A percentile compares a stretch with the other conserved stretches of the same genome.
Conservation (phyloP, 768 basidiomycete species). For the Chalciporus piperatus region DNA sequence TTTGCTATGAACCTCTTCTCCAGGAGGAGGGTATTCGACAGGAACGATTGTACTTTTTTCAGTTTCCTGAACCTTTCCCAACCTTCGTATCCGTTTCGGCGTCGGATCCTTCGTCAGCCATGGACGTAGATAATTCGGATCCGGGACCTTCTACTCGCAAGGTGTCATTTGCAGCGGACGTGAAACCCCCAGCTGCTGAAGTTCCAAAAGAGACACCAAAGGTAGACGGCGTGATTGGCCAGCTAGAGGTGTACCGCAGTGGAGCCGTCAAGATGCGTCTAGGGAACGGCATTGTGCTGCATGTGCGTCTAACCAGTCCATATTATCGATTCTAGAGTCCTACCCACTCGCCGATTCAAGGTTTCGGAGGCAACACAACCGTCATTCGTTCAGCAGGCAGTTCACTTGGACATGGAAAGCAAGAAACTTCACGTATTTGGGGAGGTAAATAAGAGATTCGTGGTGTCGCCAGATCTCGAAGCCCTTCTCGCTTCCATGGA, state of each 20-base stretch:
- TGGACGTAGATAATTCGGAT: constrained; percentile 32
- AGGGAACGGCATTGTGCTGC: constrained; percentile 74
- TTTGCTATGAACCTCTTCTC: not conserved
- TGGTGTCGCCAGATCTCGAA: constrained; percentile 83
- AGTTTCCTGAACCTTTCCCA: constrained; percentile 86
- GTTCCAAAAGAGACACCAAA: constrained; percentile 34
- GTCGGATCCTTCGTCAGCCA: constrained; percentile 27
- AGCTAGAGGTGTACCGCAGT: constrained; percentile 80
- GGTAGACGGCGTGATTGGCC: constrained; percentile 79
- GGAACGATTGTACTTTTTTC: constrained; percentile 82
- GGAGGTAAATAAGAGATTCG: constrained; percentile 82
- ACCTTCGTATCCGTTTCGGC: constrained; percentile 49
- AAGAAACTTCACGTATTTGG: constrained; percentile 73
- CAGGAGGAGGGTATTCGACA: constrained; percentile 53
- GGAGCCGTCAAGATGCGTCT: constrained; percentile 87
- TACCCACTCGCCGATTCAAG: constrained; percentile 36
- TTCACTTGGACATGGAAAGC: constrained; percentile 58
- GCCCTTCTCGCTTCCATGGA: constrained; percentile 67
- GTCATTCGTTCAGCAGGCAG: constrained; percentile 86
- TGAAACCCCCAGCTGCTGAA: constrained; percentile 45
- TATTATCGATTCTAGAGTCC: not conserved
- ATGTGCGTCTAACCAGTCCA: constrained; percentile 46
- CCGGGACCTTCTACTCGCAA: constrained; percentile 32
- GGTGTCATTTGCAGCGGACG: constrained; percentile 64
- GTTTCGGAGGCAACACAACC: constrained; percentile 80